Base-by-base conservation (phyloP, 2,329 filamentous ascomycete species). In the Cladosporium austrohemisphaericum region DNA sequence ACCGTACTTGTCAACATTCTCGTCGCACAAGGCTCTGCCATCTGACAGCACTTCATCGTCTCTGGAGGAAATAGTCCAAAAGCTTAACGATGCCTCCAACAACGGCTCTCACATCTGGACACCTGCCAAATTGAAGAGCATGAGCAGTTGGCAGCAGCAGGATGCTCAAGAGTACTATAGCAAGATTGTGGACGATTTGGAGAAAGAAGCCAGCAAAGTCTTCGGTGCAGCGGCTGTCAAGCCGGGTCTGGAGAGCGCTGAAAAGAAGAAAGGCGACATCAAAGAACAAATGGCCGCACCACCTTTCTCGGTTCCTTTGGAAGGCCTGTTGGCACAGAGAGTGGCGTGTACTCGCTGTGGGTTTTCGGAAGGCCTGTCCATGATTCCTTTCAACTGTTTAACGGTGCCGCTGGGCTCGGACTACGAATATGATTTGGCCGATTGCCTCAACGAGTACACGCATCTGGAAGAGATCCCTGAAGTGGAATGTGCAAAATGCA, bases 121-220 rank as follows among this genome's bases (percentile, higher is more conserved):
- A 5, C 87, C 88, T 0, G 73, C 79, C 1, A 81, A 85, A 48
- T 73, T 96, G 37, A 95, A 95, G 68, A 91, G 84, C 8, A 94
- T 97, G 85, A 92, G 85, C 67, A 95, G 88, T 23, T 95, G 87
- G 81, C 87, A 94, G 58, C 93, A 97, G 65, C 93, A 98, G 68
- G 93, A 98, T 69, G 93, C 93, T 4, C 93, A 97, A 65, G 93
- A 98, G 67, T 98, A 97, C 67, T 96, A 88, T 61, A 92, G 89
- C 13, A 94, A 92, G 61, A 77, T 98, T 11, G 61, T 68, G 56
- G 65, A 68, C 37, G 65, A 68, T 48, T 69, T 96, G 40, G 89
- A 96, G 55, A 74, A 64, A 66, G 73, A 59, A 65, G 68, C 64
- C 64, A 72, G 54, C 50, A 71, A 60, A 67, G 69, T 49, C 11